Evolutionary conservation across 2,329 filamentous ascomycete species (phyloP).

Genomic region (Botryosphaeria agaves): DNA sequence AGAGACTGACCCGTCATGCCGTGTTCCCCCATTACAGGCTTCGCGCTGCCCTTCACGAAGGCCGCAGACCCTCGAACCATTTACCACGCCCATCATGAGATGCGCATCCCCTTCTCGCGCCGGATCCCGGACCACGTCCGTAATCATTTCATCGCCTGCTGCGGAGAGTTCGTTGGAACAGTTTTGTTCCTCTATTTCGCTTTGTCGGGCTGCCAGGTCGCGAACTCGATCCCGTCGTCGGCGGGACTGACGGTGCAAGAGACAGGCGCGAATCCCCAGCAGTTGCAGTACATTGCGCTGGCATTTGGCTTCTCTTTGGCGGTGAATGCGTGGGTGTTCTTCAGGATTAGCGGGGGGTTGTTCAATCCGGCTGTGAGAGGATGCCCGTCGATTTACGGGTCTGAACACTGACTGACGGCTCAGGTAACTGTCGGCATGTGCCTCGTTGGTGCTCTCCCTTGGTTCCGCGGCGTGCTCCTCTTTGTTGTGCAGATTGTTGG

Average conservation of each 20-base stretch:
- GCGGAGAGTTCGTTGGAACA: constrained; percentile 35
- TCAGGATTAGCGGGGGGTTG: constrained; percentile 31
- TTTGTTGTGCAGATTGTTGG: constrained; percentile 16
- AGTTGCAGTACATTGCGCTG: constrained; percentile 24
- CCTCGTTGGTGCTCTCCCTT: constrained; percentile 18
- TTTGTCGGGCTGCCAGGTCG: constrained; percentile 28
- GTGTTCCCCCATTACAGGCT: too few species aligned
- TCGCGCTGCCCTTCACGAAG: too few species aligned
- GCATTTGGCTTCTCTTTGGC: constrained; percentile 29
- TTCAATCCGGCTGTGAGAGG: constrained; percentile 26
- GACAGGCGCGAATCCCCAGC: constrained; percentile 5
- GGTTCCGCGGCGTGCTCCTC: constrained; percentile 14
- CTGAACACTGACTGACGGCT: constrained; percentile 13
- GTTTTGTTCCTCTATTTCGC: constrained; percentile 32
- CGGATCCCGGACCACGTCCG: constrained; percentile 1
- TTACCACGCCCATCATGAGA: too few species aligned
- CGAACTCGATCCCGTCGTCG: constrained; percentile 7
- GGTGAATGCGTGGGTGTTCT: constrained; percentile 38
- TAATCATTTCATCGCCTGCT: constrained; percentile 22
- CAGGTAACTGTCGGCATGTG: constrained; percentile 19
- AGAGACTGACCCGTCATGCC: too few species aligned
- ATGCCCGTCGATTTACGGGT: constrained; percentile 7
- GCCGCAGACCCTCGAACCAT: too few species aligned
- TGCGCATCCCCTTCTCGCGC: too few species aligned
- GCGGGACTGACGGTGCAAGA: too few species aligned